Base-by-base conservation (phyloP, 1,139 yeast genomes). In the Yamadazyma siamensis region DNA sequence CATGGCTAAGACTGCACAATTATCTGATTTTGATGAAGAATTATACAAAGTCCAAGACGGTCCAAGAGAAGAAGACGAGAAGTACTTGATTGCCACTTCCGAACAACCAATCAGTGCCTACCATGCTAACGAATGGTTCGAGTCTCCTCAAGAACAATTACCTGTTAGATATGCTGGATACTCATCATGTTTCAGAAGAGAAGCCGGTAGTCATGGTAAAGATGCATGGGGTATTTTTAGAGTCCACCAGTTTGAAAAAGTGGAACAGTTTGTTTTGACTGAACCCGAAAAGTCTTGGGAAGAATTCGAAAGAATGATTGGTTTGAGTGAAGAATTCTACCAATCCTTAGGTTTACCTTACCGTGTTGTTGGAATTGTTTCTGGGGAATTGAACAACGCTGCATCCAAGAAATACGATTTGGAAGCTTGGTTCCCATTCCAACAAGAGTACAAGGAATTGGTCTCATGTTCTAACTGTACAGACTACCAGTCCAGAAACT, bases 361-460 rank as follows among this genome's bases (percentile, higher is more conserved):
- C 75, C 79, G 97, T 62, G 94, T 91, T 39, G 98, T 94, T 41
- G 95, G 95, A 47, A 91, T 94, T 62, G 98, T 94, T 40, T 86
- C 96, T 40, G 98, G 98, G 47, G 99, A 91, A 68, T 79, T 94
- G 59, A 94, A 94, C 75, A 91, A 94, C 51, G 97, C 99, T 34
- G 98, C 98, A 40, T 96, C 98, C 46, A 91, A 91, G 75, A 91
- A 91, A 67, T 91, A 82, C 71, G 99, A 91, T 67, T 75, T 91
- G 57, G 99, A 91, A 72, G 99, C 99, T 28, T 91, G 99, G 99
- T 94, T 91, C 94, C 99, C 99, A 55, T 91, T 74, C 85, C 98
- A 91, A 74, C 77, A 88, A 62, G 98, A 94, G 66, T 94, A 86
- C 71, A 94, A 94, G 71, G 99, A 91, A 71, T 78, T 91, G 52